These are phyloP conservation scores for Saccharomyces mikatae DNA, from an alignment of 805 yeast genomes.

Conservation along the genomic window DNA sequence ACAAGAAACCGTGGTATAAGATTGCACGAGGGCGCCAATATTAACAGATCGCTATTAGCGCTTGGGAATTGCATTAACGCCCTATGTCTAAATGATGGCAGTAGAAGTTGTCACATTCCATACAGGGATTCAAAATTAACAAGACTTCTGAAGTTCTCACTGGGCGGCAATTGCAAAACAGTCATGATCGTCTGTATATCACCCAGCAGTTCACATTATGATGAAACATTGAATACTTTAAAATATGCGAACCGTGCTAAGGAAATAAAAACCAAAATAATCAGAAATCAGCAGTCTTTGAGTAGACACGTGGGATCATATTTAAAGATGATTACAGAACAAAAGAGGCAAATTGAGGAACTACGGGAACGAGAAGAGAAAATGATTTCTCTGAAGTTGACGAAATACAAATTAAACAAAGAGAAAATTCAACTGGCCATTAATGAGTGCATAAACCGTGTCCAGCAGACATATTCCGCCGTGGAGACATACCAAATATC, in stretches of 20 bases:
- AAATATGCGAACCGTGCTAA: conserved; percentile 90
- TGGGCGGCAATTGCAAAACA: conserved; percentile 92
- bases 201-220: conserved; percentile 81
- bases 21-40: conserved; percentile 86
- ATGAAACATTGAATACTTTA: conserved; percentile 84
- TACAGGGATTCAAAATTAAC: conserved; percentile 88
- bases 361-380: conserved; percentile 47
- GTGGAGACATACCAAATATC: conserved; percentile 40
- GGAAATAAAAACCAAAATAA: conserved; percentile 74
- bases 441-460: conserved; percentile 35
- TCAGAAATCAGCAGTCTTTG: conserved; percentile 64
- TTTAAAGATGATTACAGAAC: conserved; percentile 75
- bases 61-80: conserved; percentile 93
- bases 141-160: conserved; percentile 73
- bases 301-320: conserved; percentile 82
- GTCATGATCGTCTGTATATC: conserved; percentile 93
- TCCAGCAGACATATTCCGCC: conserved; percentile 34
- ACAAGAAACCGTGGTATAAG: conserved; percentile 78
- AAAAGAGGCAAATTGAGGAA: conserved; percentile 63
- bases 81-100: conserved; percentile 60
- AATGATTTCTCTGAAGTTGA: conserved; percentile 34
- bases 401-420: conserved; percentile 30
- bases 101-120: conserved; percentile 63
- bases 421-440: conserved; percentile 36
- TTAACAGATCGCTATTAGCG: conserved; percentile 80